phyloP scores from a whole-genome alignment of 1,284 basidiomycete species.

The Pseudozyma sp. region DNA sequence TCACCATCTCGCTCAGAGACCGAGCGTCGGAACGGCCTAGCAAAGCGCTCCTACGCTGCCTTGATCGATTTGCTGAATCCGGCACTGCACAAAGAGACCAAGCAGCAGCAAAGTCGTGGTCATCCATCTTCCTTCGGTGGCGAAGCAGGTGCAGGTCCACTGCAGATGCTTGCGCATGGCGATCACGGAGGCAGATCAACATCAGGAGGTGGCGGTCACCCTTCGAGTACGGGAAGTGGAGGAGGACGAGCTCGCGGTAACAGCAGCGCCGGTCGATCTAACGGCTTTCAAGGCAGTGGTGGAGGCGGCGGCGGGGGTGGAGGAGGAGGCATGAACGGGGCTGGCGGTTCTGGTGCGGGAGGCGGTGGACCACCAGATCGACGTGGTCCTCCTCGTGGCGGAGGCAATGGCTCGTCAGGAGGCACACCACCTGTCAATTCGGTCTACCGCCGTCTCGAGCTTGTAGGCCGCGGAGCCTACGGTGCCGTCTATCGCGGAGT shows the following conservation, averaged over 20 bases:
- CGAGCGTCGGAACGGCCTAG: conserved; percentile 36
- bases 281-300: conserved; percentile 20
- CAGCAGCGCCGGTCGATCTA: conserved; percentile 16
- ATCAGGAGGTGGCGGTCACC: conserved; percentile 10
- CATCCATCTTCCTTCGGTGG: conserved; percentile 13
- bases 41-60: conserved; percentile 47
- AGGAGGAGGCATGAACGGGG: conserved; percentile 17
- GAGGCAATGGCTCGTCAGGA: conserved; percentile 20
- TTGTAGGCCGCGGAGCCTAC: conserved; percentile 66
- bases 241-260: conserved; percentile 5
- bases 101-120: conserved; percentile 14
- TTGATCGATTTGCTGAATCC: conserved; percentile 48
- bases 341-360: conserved; percentile 24
- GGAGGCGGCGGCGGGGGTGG: conserved; percentile 7
- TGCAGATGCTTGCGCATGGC: conserved; percentile 19
- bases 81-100: conserved; percentile 35
- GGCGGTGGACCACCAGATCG: conserved; percentile 44
- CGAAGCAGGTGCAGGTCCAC: not conserved
- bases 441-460: conserved; percentile 61
- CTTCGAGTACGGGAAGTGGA: conserved; percentile 3
- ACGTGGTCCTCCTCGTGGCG: conserved; percentile 22
- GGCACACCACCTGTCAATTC: conserved; percentile 35
- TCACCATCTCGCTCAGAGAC: conserved; percentile 21
- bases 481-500: conserved; percentile 70
- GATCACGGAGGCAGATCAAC: conserved; percentile 22